phyloP scores from a whole-genome alignment of 2,329 filamentous ascomycete species.

The Neofusicoccum kwambonambiense region DNA sequence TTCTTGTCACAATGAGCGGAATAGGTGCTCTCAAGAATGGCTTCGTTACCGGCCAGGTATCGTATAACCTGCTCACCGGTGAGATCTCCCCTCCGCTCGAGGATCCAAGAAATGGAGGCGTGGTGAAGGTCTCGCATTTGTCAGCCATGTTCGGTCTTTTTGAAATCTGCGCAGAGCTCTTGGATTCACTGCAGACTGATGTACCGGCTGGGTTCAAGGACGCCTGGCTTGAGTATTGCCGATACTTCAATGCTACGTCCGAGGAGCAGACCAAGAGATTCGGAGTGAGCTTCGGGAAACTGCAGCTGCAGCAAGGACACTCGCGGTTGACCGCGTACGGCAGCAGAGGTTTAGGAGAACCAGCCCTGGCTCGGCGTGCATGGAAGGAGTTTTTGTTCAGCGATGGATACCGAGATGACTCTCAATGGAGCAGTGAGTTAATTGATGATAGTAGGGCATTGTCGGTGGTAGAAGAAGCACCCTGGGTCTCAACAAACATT shows the following conservation, averaged over 20 bases:
- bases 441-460: slow-evolving; percentile 48
- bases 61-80: slow-evolving; percentile 53
- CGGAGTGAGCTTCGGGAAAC: slow-evolving; percentile 46
- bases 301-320: slow-evolving; percentile 56
- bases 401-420: slow-evolving; percentile 38
- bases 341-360: slow-evolving; percentile 45
- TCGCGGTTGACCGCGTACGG: slow-evolving; percentile 59
- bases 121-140: slow-evolving; percentile 55
- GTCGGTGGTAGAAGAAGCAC: slow-evolving; percentile 53
- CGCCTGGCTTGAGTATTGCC: slow-evolving; percentile 61
- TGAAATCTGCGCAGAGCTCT: slow-evolving; percentile 57
- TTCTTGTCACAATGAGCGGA: slow-evolving; percentile 50
- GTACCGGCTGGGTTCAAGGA: slow-evolving; percentile 51
- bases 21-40: slow-evolving; percentile 58
- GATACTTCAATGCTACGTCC: slow-evolving; percentile 53
- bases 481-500: slow-evolving; percentile 59
- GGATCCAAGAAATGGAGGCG: slow-evolving; percentile 53
- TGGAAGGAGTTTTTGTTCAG: slow-evolving; percentile 56
- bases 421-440: slow-evolving; percentile 38
- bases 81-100: slow-evolving; percentile 53
- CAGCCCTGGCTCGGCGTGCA: slow-evolving; percentile 50
- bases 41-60: slow-evolving; percentile 54
- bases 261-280: slow-evolving; percentile 56
- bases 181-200: slow-evolving; percentile 50
- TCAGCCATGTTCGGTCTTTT: slow-evolving; percentile 59